phyloP scores from a whole-genome alignment of 441 rosid species.

The Erodium texanum region DNA sequence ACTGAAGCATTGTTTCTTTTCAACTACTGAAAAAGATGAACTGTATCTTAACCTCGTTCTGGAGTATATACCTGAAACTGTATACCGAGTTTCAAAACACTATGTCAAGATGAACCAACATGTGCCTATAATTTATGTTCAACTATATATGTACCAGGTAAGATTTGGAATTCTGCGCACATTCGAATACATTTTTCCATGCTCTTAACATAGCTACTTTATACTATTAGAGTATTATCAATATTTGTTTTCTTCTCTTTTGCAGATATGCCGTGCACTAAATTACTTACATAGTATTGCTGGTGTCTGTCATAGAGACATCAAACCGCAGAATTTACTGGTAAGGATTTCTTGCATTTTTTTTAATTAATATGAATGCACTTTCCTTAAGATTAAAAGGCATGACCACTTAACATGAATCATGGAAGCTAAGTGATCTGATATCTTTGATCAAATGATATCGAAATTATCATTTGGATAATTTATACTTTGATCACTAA shows the following conservation, averaged over 20 bases:
- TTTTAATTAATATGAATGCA: background rate
- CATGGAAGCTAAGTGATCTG: background rate
- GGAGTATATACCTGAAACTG: conserved; percentile 90
- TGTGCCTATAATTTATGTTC: conserved; percentile 89
- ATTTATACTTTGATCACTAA: background rate
- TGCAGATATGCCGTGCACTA: conserved; percentile 96
- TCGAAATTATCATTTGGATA: background rate
- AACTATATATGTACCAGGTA: conserved; percentile 93
- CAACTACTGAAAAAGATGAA: conserved; percentile 89
- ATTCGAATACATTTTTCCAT: background rate
- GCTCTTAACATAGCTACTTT: background rate
- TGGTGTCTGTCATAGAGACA: conserved; percentile 94
- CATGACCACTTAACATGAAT: background rate
- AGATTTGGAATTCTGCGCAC: background rate
- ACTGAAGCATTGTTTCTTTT: conserved; percentile 84
- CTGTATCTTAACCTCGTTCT: conserved; percentile 90
- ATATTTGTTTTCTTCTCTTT: background rate
- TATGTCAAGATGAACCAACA: conserved; percentile 70
- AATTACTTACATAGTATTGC: conserved; percentile 78
- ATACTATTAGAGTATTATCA: background rate
- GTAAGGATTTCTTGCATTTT: conserved; percentile 33
- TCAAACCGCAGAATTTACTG: conserved; percentile 93
- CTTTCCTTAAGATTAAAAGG: background rate
- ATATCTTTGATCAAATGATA: conserved; percentile 3
- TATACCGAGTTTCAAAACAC: conserved; percentile 72